A percentile compares a stretch with the other conserved stretches of the same genome.
Evolutionary conservation across 352 stramenopile genomes (phyloP).

Genomic region (Phytopythium kandeliae): DNA sequence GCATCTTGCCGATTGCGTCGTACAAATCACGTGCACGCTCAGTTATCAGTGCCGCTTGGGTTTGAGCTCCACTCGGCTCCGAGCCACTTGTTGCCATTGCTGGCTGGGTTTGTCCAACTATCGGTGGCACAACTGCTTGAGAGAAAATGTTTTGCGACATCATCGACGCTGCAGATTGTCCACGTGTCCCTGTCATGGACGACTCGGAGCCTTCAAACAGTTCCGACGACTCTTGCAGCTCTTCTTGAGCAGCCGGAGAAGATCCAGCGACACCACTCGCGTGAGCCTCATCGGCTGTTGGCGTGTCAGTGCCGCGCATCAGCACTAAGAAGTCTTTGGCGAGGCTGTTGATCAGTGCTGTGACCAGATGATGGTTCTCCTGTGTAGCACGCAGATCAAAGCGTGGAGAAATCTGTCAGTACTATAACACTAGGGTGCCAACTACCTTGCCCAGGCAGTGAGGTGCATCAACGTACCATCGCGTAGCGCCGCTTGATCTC

Average conservation of each 20-base stretch:
- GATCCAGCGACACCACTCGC: not conserved
- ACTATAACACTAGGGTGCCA: not conserved
- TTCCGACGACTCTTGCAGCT: constrained; percentile 1
- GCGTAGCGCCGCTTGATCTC: constrained; percentile 9
- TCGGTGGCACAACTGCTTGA: constrained; percentile 31
- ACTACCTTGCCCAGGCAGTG: not conserved
- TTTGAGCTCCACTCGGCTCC: constrained; percentile 26
- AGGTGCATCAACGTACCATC: not conserved
- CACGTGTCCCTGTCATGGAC: not conserved
- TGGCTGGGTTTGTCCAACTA: not conserved
- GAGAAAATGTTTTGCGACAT: constrained; percentile 63
- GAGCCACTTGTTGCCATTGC: not conserved
- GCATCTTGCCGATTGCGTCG: constrained; percentile 48
- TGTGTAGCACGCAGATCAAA: constrained; percentile 2
- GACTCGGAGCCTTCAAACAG: not conserved
- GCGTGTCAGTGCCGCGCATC: constrained; percentile 13
- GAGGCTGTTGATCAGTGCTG: constrained; percentile 30
- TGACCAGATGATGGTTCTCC: constrained; percentile 36
- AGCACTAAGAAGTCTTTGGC: constrained; percentile 23
- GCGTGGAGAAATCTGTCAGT: not conserved
- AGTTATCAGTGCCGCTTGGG: constrained; percentile 22
- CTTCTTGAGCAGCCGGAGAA: not conserved
- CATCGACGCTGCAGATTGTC: not conserved
- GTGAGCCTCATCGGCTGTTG: not conserved
- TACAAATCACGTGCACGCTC: constrained; percentile 41